phyloP scores from a whole-genome alignment of 1,284 basidiomycete genomes.

The Chalciporus sp. region DNA sequence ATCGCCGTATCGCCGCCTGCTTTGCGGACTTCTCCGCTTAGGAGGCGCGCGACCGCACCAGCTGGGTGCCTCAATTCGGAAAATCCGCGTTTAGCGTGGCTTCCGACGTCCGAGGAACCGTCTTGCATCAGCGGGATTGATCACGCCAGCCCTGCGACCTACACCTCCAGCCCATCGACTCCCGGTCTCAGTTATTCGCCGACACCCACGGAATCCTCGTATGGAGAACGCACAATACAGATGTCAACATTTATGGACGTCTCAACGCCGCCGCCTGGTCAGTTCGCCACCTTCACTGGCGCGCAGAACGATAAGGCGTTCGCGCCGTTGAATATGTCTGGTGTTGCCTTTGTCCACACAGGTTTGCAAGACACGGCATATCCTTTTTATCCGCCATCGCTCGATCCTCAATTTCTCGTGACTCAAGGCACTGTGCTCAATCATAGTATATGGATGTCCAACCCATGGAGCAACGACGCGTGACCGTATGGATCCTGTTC shows the following conservation, averaged over 20 bases:
- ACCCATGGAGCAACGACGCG: conserved; percentile 10
- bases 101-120: conserved; percentile 1
- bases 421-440: conserved; percentile 15
- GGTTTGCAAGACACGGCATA: conserved; percentile 16
- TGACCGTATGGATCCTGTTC: conserved; percentile 10
- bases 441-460: conserved; percentile 19
- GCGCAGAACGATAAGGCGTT: conserved; percentile 36
- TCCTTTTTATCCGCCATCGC: conserved; percentile 8
- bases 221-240: conserved; percentile 55
- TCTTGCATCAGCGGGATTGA: conserved; percentile 5
- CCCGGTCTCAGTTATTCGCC: conserved; percentile 59
- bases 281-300: conserved; percentile 31
- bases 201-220: conserved; percentile 54
- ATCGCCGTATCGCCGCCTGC: conserved; percentile 8
- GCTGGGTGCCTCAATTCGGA: conserved; percentile 18
- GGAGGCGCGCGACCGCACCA: conserved; percentile 30
- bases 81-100: background rate
- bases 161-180: conserved; percentile 44
- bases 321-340: conserved; percentile 17
- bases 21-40: conserved; percentile 18
- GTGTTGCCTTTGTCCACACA: conserved; percentile 21
- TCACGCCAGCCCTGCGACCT: conserved; percentile 21
- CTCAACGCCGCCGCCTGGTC: conserved; percentile 30
- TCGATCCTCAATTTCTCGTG: conserved; percentile 17
- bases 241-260: conserved; percentile 52